Evolutionary conservation across 306 rosid species (phyloP), one percentile per base, ranked within the genome.

Genomic region (Cicer yamashitae): DNA sequence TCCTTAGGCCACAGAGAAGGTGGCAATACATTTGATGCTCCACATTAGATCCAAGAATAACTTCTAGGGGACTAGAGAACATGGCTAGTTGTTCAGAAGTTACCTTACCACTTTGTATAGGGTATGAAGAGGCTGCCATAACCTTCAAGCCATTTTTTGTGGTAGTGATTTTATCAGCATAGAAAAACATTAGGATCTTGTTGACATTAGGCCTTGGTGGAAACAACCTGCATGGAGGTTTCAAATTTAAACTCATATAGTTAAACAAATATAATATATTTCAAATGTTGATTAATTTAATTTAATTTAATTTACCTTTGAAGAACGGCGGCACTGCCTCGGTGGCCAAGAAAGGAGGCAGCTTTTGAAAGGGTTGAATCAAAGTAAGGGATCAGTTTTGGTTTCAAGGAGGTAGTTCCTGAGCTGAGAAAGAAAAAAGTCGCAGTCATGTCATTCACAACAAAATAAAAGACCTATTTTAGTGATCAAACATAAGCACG

Each of bases 11-110:
- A 68, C 96, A 88, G 3, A 88, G 85, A 78, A 87, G 86, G 72
- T 88, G 96, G 54, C 90, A 88, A 73, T 91, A 88, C 91, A 87
- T 84, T 81, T 87, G 93, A 50, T 90, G 85, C 56, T 90, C 86
- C 22, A 84, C 84, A 80, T 87, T 72, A 10, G 90, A 80, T 58
- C 87, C 96, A 37, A 85, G 69, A 78, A 87, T 50, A 39, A 90
- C 88, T 85, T 87, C 82, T 22, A 15, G 71, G 52, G 93, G 93
- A 77, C 96, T 91, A 8, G 88, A 81, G 68, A 13, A 60, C 30
- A 53, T 15, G 40, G 69, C 67, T n/a, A 86, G 60, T 58, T 71
- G 71, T 76, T 75, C 82, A 77, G 89, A 62, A 56, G 79, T 65
- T 8, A 73, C 83, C 40, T 47, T 78, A 40, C 81, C 85, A 71